A percentile compares a stretch with the other conserved stretches of the same genome.
Evolutionary conservation across 352 stramenopile species (phyloP).

Genomic region (Poterioochromonas sp.): DNA sequence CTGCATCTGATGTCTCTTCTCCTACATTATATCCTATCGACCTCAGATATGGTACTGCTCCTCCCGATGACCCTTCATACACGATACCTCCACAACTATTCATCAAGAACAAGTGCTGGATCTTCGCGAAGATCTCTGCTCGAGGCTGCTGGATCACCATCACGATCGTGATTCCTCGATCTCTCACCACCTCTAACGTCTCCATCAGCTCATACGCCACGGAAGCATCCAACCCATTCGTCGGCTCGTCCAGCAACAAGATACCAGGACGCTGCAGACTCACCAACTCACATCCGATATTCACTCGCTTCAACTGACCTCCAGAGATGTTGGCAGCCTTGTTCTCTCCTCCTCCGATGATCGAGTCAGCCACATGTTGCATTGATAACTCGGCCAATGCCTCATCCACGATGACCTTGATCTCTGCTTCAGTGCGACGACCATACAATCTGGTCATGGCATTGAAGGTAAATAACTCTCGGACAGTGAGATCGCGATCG

Average conservation of each 20-base stretch:
- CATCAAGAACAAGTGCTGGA: conserved; percentile 18
- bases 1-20: not conserved
- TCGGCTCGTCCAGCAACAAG: conserved; percentile 19
- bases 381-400: not conserved
- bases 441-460: not conserved
- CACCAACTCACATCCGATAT: conserved; percentile 20
- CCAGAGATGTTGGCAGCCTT: conserved; percentile 17
- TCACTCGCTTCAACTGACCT: conserved; percentile 13
- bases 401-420: not conserved
- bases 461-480: not conserved
- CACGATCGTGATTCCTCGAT: not conserved
- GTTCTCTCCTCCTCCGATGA: conserved; percentile 21
- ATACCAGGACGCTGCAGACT: not conserved
- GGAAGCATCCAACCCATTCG: not conserved
- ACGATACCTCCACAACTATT: not conserved
- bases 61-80: not conserved
- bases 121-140: not conserved
- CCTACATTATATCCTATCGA: not conserved
- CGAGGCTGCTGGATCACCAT: conserved; percentile 3
- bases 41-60: not conserved
- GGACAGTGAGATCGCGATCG: not conserved
- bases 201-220: not conserved
- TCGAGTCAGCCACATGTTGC: not conserved
- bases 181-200: not conserved
- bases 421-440: not conserved